These are phyloP conservation scores for Zasmidium citrigriseum DNA, from an alignment of 2,329 filamentous ascomycete genomes.

Conservation along the genomic window DNA sequence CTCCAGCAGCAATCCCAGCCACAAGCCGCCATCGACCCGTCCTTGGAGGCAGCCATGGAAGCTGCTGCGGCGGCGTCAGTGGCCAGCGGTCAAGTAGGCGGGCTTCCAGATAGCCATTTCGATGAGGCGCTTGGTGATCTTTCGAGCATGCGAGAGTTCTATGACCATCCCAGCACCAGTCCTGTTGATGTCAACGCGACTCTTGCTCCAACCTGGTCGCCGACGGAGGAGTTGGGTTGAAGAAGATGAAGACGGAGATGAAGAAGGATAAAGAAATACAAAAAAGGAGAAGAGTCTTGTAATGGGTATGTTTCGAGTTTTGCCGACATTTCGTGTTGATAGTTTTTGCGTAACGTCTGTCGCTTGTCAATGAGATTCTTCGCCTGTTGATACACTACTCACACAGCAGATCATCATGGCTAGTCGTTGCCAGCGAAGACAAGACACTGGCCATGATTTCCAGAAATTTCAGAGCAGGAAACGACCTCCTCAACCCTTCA, in stretches of 20 bases:
- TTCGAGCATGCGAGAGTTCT: conserved; percentile 23
- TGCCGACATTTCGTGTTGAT: neutral
- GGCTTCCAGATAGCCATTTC: conserved; percentile 28
- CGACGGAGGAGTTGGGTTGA: conserved; percentile 5
- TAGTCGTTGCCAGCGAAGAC: no score
- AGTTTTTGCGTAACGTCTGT: neutral
- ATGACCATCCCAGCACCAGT: conserved; percentile 26
- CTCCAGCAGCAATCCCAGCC: conserved; percentile 32
- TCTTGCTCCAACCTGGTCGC: conserved; percentile 28
- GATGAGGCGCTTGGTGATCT: conserved; percentile 33
- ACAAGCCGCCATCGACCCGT: conserved; percentile 33
- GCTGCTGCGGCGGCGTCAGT: conserved; percentile 13
- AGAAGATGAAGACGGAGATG: neutral
- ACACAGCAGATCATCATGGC: no score
- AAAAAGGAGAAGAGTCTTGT: neutral
- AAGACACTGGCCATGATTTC: no score
- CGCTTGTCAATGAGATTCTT: no score
- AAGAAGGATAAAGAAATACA: neutral
- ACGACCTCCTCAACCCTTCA: no score
- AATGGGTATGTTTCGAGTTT: neutral
- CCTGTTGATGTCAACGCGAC: conserved; percentile 26
- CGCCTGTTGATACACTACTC: neutral
- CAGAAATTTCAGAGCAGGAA: no score
- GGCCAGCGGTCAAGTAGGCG: conserved; percentile 4
- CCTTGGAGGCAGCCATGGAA: conserved; percentile 26